phyloP scores from a whole-genome alignment of 2,329 filamentous ascomycete species.

The Aspergillus latus region DNA sequence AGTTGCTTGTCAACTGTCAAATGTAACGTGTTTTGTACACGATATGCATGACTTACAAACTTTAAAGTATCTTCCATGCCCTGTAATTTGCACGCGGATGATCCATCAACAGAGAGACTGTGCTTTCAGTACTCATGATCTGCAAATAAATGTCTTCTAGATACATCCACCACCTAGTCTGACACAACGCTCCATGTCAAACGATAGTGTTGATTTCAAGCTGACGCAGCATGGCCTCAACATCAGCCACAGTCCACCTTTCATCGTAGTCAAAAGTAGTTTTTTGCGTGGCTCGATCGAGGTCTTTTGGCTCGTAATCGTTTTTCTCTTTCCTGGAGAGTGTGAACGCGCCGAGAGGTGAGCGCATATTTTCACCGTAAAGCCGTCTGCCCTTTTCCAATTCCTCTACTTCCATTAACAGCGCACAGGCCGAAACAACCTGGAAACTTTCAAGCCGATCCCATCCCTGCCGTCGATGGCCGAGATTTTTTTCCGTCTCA shows the following conservation, averaged over 20 bases:
- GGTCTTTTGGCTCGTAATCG: neutral
- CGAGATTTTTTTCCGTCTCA: neutral
- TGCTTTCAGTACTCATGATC: neutral
- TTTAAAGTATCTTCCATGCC: neutral
- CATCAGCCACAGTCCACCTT: neutral
- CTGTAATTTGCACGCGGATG: neutral
- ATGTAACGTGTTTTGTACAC: too few species aligned
- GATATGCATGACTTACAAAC: too few species aligned
- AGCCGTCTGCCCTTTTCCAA: conserved; percentile 4
- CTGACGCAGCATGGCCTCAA: neutral
- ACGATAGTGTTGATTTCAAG: neutral
- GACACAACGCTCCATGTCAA: too few species aligned
- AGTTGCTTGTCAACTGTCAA: too few species aligned
- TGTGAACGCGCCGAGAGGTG: neutral
- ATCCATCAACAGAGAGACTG: neutral
- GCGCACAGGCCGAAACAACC: conserved; percentile 19
- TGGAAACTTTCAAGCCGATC: conserved; percentile 19
- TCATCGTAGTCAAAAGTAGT: neutral
- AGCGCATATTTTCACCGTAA: neutral
- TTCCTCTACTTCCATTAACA: conserved; percentile 20
- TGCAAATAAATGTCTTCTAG: neutral
- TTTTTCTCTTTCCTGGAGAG: neutral
- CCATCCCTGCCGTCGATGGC: conserved; percentile 1
- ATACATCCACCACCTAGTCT: neutral
- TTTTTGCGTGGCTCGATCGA: neutral